phyloP scores from a whole-genome alignment of 2,329 filamentous ascomycete genomes.

The Colletotrichum chlorophyti region DNA sequence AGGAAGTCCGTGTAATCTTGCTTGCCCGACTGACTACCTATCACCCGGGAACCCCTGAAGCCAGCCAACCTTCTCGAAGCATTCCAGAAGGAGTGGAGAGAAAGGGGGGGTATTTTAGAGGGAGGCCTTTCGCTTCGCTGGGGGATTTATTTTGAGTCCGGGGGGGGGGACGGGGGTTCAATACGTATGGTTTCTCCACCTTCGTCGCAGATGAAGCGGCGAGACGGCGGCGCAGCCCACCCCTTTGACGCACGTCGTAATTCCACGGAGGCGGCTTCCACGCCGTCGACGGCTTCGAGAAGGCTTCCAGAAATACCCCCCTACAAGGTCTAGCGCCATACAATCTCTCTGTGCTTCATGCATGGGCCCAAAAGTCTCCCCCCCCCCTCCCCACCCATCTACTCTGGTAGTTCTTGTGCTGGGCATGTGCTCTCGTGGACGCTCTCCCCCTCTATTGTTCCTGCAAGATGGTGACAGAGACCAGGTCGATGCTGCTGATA shows the following conservation, averaged over 20 bases:
- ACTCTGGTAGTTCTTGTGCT: too few species aligned
- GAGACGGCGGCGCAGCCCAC: constrained; percentile 20
- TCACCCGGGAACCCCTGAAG: constrained; percentile 14
- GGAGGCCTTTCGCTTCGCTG: constrained; percentile 3
- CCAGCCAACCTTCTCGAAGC: constrained; percentile 27
- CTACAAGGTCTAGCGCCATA: constrained; percentile 36
- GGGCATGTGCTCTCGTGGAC: too few species aligned
- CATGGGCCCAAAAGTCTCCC: constrained; percentile 33
- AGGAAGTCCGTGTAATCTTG: constrained; percentile 28
- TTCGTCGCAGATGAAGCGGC: constrained; percentile 28
- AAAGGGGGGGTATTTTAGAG: background rate
- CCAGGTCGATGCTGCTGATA: too few species aligned
- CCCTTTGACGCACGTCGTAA: constrained; percentile 22
- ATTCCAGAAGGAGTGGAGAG: constrained; percentile 24
- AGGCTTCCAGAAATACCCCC: constrained; percentile 46
- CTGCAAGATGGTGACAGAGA: too few species aligned
- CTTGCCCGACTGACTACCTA: constrained; percentile 3
- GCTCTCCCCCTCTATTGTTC: too few species aligned
- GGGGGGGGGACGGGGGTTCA: too few species aligned
- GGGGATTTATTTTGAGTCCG: too few species aligned
- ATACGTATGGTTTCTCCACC: constrained; percentile 21
- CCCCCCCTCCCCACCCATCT: too few species aligned
- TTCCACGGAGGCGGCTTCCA: constrained; percentile 16
- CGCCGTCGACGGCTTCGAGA: constrained; percentile 29
- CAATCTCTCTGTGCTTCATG: constrained; percentile 37